phyloP scores from a whole-genome alignment of 805 yeast genomes.

The Lipomyces mesembrius region DNA sequence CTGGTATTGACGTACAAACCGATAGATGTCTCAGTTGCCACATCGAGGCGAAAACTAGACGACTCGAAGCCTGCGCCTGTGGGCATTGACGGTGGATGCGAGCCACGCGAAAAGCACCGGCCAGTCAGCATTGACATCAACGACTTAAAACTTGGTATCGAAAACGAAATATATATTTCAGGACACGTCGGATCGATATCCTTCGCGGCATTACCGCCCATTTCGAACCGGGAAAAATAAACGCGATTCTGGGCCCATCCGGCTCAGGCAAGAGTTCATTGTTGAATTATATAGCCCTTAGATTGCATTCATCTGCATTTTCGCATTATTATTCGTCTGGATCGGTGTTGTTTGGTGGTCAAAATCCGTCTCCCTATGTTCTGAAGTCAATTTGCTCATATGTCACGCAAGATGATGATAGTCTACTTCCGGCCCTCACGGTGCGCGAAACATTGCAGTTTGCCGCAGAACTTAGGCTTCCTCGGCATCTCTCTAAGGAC shows the following conservation, averaged over 20 bases:
- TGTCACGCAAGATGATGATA: constrained; percentile 81
- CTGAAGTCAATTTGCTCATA: constrained; percentile 63
- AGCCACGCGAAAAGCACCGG: not conserved
- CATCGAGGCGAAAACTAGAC: constrained; percentile 37
- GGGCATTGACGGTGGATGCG: constrained; percentile 14
- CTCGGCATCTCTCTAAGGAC: constrained; percentile 48
- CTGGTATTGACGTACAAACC: constrained; percentile 55
- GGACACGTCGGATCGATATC: constrained; percentile 45
- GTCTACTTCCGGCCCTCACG: constrained; percentile 69
- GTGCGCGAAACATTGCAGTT: constrained; percentile 75
- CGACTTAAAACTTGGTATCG: constrained; percentile 40
- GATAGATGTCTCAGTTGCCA: constrained; percentile 59
- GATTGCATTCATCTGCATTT: constrained; percentile 51
- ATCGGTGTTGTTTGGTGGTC: constrained; percentile 51
- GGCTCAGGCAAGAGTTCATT: constrained; percentile 79
- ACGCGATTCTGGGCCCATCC: constrained; percentile 81
- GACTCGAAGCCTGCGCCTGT: constrained; percentile 23
- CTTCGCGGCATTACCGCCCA: constrained; percentile 55
- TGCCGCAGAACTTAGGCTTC: constrained; percentile 72
- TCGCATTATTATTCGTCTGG: constrained; percentile 50
- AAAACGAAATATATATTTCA: constrained; percentile 21
- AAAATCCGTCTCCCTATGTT: constrained; percentile 46
- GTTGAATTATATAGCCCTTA: constrained; percentile 64
- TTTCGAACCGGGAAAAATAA: constrained; percentile 61
- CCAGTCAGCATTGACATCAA: constrained; percentile 39